Evolutionary conservation across 768 basidiomycete genomes (phyloP), one percentile per base, ranked within the genome.

Genomic region (Steccherinum ochraceum): DNA sequence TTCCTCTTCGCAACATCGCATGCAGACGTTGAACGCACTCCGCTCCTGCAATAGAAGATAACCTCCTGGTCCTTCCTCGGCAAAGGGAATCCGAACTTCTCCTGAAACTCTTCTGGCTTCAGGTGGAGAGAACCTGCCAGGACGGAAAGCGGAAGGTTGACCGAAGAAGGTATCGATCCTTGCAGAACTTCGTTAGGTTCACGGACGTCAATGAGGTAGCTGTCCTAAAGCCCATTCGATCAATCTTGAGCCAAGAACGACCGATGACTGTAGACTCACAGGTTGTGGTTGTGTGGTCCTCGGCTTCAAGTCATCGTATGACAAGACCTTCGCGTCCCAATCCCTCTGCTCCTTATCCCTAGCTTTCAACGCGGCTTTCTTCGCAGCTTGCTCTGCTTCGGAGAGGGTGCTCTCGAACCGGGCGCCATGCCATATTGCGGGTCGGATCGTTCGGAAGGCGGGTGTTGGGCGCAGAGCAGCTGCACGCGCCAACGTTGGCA

Each of bases 171-270:
- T 55, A 97, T 95, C 64, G 86, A 86, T 12, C 94, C 94, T 63
- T 92, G 89, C 12, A 87, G 78, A 41, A 93, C 89, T 65, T 96
- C 94, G 56, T 90, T 82, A 1, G 86, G 89, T 65, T 96, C 94
- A 19, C 95, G 84, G n/a, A 97, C 94, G 60, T 95, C 93, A 58
- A 91, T 83, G 42, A 91, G 63, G 62, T 83, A 89, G 3, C 78
- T 72, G 53, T 85, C 73, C 89, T 91, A 54, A 0, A 20, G 26
- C 24, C 26, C 12, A 25, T 39, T 24, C 24, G 40, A 24, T 55
- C 48, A 45, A 51, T 58, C 46, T 43, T 48, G 41, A 16, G n/a
- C 24, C 1, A 41, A 13, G 24, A 25, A 16, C 20, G 10, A 5
- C n/a, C 35, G 40, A 18, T 50, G 50, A 35, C n/a, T 2, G 26